Evolutionary conservation across 345 rosid species (phyloP).

Genomic region (Gossypium mustelinum): DNA sequence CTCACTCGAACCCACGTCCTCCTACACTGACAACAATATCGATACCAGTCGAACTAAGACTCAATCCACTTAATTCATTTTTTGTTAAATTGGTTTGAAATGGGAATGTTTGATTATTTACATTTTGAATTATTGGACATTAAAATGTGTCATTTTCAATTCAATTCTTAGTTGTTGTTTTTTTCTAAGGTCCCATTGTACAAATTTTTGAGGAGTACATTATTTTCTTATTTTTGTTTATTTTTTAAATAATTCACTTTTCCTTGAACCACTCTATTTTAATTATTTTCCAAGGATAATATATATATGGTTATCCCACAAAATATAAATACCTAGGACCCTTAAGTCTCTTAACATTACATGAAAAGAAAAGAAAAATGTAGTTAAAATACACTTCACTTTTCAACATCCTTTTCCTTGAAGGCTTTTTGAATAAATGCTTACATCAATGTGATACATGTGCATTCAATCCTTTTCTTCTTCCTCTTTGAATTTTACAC

Average conservation of each 20-base stretch:
- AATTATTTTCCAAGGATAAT: neutral
- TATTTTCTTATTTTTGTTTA: neutral
- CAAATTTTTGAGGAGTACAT: neutral
- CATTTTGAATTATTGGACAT: neutral
- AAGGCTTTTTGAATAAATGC: neutral
- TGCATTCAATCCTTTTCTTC: too few relatives aligned
- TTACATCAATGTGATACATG: neutral
- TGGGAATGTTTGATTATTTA: neutral
- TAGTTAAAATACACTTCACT: neutral
- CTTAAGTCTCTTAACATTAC: neutral
- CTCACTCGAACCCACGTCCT: too few relatives aligned
- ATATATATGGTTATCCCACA: too few relatives aligned
- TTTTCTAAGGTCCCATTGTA: neutral
- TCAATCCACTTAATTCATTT: too few relatives aligned
- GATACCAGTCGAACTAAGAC: too few relatives aligned
- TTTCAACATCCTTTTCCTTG: neutral
- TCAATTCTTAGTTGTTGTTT: neutral
- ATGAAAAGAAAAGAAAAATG: too few relatives aligned
- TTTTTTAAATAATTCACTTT: neutral
- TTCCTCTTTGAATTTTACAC: too few relatives aligned
- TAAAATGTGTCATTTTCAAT: neutral
- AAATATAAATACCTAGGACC: neutral
- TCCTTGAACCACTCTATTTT: neutral
- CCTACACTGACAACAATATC: fast-evolving
- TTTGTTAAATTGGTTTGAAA: neutral